Evolutionary conservation across 768 basidiomycete genomes (phyloP).

Genomic region (Asterophora parasitica): DNA sequence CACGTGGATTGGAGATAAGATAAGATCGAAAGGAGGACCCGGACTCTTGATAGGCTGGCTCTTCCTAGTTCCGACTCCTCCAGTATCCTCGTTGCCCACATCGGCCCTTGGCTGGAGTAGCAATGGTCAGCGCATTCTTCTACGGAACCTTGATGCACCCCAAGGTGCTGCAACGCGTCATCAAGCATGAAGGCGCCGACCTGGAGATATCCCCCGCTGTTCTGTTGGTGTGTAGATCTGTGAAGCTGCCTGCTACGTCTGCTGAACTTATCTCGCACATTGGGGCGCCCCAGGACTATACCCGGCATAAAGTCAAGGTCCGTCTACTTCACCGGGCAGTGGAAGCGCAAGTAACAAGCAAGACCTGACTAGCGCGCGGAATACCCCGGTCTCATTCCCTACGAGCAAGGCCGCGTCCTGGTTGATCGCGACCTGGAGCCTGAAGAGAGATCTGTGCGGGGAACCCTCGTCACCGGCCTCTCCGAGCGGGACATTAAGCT

Average conservation of each 20-base stretch:
- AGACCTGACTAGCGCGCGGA: constrained; percentile 46
- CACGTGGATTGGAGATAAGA: background rate
- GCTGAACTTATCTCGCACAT: background rate
- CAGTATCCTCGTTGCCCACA: no score
- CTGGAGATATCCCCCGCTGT: constrained; percentile 72
- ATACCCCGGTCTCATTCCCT: constrained; percentile 81
- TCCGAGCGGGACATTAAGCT: constrained; percentile 54
- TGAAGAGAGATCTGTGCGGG: constrained; percentile 71
- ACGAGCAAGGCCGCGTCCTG: constrained; percentile 40
- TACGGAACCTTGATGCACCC: constrained; percentile 93
- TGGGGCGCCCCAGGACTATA: constrained; percentile 52
- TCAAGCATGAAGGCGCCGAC: constrained; percentile 59
- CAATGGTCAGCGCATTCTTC: constrained; percentile 55
- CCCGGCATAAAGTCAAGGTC: constrained; percentile 76
- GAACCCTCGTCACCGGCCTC: constrained; percentile 74
- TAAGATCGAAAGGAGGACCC: background rate
- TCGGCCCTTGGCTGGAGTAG: no score
- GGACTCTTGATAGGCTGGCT: no score
- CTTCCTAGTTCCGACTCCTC: no score
- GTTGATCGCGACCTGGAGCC: constrained; percentile 44
- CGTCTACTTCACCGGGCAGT: background rate
- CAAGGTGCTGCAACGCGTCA: constrained; percentile 70
- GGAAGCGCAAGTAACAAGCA: background rate
- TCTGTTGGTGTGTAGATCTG: constrained; percentile 44
- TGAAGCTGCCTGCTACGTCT: no score